These are phyloP conservation scores for Lenwebbia sp. DNA, from an alignment of 345 rosid genomes.

Conservation along the genomic window DNA sequence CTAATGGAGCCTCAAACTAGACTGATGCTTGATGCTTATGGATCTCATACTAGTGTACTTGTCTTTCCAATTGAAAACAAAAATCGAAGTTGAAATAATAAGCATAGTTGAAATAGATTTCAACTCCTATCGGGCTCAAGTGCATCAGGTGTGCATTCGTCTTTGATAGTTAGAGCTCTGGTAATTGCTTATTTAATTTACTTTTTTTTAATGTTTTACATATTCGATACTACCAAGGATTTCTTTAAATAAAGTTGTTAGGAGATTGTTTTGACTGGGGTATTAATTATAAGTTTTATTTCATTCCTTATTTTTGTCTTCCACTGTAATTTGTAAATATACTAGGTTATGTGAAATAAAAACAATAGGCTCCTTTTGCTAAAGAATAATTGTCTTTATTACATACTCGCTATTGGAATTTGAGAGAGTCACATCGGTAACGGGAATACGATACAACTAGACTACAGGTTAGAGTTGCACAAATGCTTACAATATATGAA, in stretches of 20 bases:
- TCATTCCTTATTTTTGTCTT: not conserved
- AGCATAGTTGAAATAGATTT: not conserved
- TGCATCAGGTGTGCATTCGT: not conserved
- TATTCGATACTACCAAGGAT: not conserved
- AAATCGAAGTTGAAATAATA: not conserved
- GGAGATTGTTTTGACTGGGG: not conserved
- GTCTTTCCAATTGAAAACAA: not conserved
- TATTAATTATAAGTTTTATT: not conserved
- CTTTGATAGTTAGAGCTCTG: not conserved
- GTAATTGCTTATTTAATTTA: not conserved
- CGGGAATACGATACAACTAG: not conserved
- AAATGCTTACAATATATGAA: not conserved
- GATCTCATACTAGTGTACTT: not conserved
- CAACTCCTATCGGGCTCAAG: not conserved
- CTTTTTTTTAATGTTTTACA: not conserved
- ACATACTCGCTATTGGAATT: not conserved
- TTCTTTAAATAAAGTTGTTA: not conserved
- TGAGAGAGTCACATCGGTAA: not conserved
- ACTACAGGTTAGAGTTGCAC: not conserved
- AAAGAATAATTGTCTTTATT: not conserved
- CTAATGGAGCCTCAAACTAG: not conserved
- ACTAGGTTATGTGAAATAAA: not conserved
- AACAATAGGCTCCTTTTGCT: not conserved
- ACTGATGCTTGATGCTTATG: not conserved
- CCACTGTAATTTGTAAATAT: not conserved